Percentiles rank a stretch among this genome's conserved stretches.
Conservation (phyloP, 2,329 filamentous ascomycete genomes). For the Claviceps sp. region DNA sequence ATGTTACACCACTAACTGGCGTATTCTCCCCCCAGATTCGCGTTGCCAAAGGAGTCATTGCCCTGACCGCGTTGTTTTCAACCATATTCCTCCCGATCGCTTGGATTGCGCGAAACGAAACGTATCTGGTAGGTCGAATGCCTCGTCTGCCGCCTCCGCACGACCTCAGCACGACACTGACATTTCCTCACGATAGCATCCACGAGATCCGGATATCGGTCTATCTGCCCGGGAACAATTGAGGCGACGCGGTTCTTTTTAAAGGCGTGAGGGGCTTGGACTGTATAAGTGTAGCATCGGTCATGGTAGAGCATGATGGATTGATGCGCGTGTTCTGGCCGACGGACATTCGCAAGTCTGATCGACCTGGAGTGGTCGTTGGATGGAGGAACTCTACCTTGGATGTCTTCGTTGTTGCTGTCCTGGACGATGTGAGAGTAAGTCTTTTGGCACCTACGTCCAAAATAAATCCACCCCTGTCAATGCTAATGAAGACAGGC, state of each 20-base stretch:
- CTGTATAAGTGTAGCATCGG: conserved; percentile 21
- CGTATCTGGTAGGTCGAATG: conserved; percentile 51
- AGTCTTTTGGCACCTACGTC: conserved; percentile 16
- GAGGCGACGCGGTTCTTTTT: conserved; percentile 88
- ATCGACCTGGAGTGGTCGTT: conserved; percentile 71
- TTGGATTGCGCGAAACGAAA: conserved; percentile 68
- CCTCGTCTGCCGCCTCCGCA: background rate
- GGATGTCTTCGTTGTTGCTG: conserved; percentile 79
- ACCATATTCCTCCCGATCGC: conserved; percentile 73
- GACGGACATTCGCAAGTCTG: conserved; percentile 61
- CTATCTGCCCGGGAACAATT: conserved; percentile 94
- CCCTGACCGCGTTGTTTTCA: conserved; percentile 75
- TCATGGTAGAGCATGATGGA: conserved; percentile 66
- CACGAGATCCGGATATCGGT: conserved; percentile 60
- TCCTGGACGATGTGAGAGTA: conserved; percentile 85
- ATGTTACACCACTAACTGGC: background rate
- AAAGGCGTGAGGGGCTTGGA: conserved; percentile 19
- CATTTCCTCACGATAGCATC: conserved; percentile 46
- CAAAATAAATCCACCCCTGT: background rate
- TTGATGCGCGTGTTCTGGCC: conserved; percentile 99
- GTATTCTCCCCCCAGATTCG: conserved; percentile 45
- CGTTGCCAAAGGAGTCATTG: conserved; percentile 70
- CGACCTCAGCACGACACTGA: background rate
- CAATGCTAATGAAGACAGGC: conserved; percentile 30
- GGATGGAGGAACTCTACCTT: conserved; percentile 90